Evolutionary conservation across 202 grass and related monocot species (phyloP), one percentile per base, ranked within the genome.

Genomic region (Dendrocalamus latiflorus): DNA sequence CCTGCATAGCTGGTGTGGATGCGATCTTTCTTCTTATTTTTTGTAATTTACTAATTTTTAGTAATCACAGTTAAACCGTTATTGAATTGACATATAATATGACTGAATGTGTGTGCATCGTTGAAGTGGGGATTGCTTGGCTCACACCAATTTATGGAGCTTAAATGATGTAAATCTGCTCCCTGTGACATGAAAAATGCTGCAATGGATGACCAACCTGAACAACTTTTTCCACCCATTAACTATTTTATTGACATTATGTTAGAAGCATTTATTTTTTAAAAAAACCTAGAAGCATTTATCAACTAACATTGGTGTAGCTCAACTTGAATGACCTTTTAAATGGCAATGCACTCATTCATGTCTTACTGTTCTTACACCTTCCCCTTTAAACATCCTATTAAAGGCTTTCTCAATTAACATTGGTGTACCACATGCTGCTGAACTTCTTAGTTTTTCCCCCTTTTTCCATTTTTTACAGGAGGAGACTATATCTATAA

Each of bases 401-500:
- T 41, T 59, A 37, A 47, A 47, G 9, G 45, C 33, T 63, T 70
- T 44, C 38, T 12, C 38, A 70, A 4, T 48, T 66, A 18, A 38
- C 56, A 72, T 71, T 44, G 70, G 5, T 53, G 22, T 53, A 45
- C 16, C 10, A 48, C 9, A 16, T 41, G 21, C 8, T 55, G 10
- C 24, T 60, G 65, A 66, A 44, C 65, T 50, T 33, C n/a, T 63
- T 6, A 36, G 7, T 74, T 68, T 24, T 30, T 4, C 25, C 18
- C 68, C 22, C 75, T 79, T 54, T 39, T 62, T 43, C 24, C 51
- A 61, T 79, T 80, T 88, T 17, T 64, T 39, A 39, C 77, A 98
- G 95, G 95, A 95, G 74, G 95, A 98, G 72, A 90, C 95, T 48
- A 90, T 94, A 88, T 98, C 95, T 68, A 98, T 98, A 90, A 98